Base-by-base conservation (phyloP, 2,329 filamentous ascomycete genomes). In the Emmonsia crescens region DNA sequence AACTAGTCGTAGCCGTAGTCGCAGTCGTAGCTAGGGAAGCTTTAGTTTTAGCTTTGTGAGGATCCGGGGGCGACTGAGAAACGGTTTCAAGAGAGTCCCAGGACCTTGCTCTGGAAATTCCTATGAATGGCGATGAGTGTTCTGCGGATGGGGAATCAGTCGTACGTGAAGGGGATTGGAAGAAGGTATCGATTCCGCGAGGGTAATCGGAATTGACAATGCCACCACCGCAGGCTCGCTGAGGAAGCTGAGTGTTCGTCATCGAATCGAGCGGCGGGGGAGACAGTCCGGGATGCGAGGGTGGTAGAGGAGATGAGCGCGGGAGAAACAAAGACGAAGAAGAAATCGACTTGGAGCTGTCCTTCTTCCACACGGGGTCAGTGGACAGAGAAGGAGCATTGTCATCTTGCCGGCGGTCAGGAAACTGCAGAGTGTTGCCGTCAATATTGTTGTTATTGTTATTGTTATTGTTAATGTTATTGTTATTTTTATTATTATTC, bases 311-410 rank as follows among this genome's bases (percentile, higher is more conserved):
- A 24, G 40, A 49, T 51, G 42, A 21, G 21, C 19, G 40, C 27
- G 40, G 16, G 27, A 10, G 60, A 36, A 38, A 21, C 42, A 27
- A 31, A 44, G 33, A 29, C n/a, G 40, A 2, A 1, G 60, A 49
- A 33, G 49, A 54, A 31, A 31, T 54, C 14, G 49, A 33, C 31
- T 54, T 9, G 49, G 21, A 10, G 27, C 19, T 46, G 58, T 64
- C 63, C 62, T 60, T 62, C 62, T 60, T 62, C 60, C 62, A 60
- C 62, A 62, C 60, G 44, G 65, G 40, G 46, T 63, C 62, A 61
- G 64, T 62, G 29, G 64, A 64, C 24, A 61, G 56, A 24, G 62
- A 64, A 55, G 63, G 62, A 52, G 62, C 57, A 57, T 64, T 64
- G 60, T 62, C 64, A 66, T 66, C 60, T 54, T 64, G 64, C 27